Base-by-base conservation (phyloP, 2,329 filamentous ascomycete genomes). In the Berkeleyomyces rouxiae region DNA sequence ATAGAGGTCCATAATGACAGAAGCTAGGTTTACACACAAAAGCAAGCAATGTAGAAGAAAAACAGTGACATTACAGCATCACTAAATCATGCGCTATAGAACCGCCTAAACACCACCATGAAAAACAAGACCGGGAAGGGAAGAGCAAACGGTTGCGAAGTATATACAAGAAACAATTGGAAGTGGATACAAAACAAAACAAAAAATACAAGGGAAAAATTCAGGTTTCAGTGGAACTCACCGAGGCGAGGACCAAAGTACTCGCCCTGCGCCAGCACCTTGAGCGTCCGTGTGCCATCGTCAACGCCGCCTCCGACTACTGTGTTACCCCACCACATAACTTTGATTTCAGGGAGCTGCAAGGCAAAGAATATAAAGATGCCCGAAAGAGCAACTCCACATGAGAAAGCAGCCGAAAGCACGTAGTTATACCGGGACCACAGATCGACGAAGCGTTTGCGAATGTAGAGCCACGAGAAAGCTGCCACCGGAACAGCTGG, bases 341-440 rank as follows among this genome's bases (percentile, higher is more conserved):
- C 67, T 33, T 73, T 68, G 3, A 73, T 69, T 4, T 72, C 71
- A n/a, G 73, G 72, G 66, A 74, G 77, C 66, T 79, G 74, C 13
- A 81, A 69, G 11, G 74, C 72, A 67, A 81, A 82, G 72, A 81
- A 79, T 65, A 81, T 79, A 66, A 81, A 70, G 65, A 81, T 75
- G 60, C 72, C 78, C 0, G 77, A 70, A 57, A 81, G 75, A 61
- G 78, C 78, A 47, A 81, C 75, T 39, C 75, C 78, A 33, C 75
- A 75, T 23, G 74, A 77, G 69, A 78, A 77, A 11, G 78, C 74
- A 13, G 78, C 77, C 6, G 78, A 79, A 33, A 79, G 72, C 51
- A 80, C 77, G 67, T 79, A 80, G 67, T 79, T 79, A 70, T 81
- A 81, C 74, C 73, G 74, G 10, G 71, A 68, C 73, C 74, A 75